Conservation (phyloP, 768 basidiomycete genomes). For the Hypsizygus marmoreus region DNA sequence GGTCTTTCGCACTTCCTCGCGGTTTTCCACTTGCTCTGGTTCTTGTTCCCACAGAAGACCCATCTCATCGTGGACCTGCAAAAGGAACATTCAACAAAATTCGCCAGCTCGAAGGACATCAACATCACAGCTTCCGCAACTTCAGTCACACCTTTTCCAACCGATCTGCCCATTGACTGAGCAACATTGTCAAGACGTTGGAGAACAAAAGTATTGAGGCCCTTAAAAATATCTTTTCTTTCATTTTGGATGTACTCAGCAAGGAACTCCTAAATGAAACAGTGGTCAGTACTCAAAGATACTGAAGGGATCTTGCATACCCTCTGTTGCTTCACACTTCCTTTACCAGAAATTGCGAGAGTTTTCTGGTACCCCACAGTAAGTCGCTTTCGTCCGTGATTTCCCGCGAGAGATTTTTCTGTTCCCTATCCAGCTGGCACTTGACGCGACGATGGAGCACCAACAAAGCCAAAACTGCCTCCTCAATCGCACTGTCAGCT, state of each 20-base stretch:
- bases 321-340: conserved; percentile 2
- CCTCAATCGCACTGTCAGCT: neutral
- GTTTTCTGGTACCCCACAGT: neutral
- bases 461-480: neutral
- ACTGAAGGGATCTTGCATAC: neutral
- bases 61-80: conserved; percentile 5
- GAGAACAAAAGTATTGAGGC: neutral
- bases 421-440: neutral
- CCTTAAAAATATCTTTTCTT: neutral
- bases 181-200: neutral
- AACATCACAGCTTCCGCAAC: neutral
- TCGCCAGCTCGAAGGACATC: neutral
- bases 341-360: neutral
- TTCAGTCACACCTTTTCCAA: neutral
- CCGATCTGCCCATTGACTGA: neutral
- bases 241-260: neutral
- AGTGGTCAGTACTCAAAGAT: neutral
- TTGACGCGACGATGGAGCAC: neutral
- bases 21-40: too few relatives aligned
- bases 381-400: neutral
- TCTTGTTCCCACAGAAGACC: conserved; percentile 1
- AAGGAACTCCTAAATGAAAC: conserved; percentile 5
- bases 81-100: neutral
- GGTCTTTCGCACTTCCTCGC: too few relatives aligned
- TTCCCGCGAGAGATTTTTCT: neutral